Percentiles rank a stretch among this genome's conserved stretches.
phyloP scores from a whole-genome alignment of 805 yeast species.

The Pichia membranifaciens region DNA sequence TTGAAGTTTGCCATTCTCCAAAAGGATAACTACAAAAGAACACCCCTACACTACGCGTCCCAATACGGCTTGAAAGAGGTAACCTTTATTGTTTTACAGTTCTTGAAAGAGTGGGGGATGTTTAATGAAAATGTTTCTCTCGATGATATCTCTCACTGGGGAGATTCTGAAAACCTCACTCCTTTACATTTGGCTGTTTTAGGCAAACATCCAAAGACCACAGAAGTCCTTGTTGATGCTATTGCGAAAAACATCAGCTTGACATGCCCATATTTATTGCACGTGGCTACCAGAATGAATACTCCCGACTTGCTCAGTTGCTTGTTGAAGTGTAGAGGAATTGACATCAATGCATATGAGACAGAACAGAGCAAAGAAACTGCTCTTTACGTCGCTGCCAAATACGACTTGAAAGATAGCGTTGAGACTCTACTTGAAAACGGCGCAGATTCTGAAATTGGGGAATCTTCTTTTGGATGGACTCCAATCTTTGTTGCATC shows the following conservation, averaged over 20 bases:
- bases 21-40: conserved; percentile 69
- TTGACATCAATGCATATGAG: conserved; percentile 52
- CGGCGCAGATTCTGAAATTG: conserved; percentile 69
- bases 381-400: conserved; percentile 75
- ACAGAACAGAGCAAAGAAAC: conserved; percentile 67
- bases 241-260: conserved; percentile 34
- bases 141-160: conserved; percentile 58
- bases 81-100: conserved; percentile 50
- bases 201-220: conserved; percentile 77
- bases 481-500: conserved; percentile 89
- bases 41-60: conserved; percentile 86
- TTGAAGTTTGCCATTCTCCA: conserved; percentile 53
- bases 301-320: conserved; percentile 50
- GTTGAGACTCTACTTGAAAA: conserved; percentile 49
- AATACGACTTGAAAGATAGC: conserved; percentile 47
- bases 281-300: conserved; percentile 64
- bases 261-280: conserved; percentile 51
- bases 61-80: conserved; percentile 75
- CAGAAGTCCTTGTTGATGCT: conserved; percentile 48
- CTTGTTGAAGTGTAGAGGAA: conserved; percentile 49
- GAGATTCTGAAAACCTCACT: conserved; percentile 70
- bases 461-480: conserved; percentile 84
- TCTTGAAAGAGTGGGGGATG: conserved; percentile 54
- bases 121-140: conserved; percentile 45
- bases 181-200: conserved; percentile 81